Evolutionary conservation across 106 monocot genomes (phyloP), one percentile per base, ranked within the genome.

Genomic region (Phalaenopsis aphrodite): DNA sequence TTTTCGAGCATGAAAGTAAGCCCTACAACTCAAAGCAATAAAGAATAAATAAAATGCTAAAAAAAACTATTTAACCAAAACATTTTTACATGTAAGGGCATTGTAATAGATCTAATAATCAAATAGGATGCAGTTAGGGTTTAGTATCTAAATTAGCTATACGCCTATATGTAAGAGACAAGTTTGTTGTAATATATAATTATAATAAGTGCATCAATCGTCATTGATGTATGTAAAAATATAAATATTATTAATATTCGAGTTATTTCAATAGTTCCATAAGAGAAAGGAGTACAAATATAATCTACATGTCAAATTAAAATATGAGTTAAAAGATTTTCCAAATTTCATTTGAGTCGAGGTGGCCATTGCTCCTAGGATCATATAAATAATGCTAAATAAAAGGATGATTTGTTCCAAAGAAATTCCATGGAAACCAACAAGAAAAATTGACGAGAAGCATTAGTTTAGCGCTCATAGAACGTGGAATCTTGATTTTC

Each of bases 11-110:
- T 72, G 83, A 72, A 83, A 83, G 83, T 78, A 78, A 78, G 83
- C 83, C 78, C 78, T 42, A 78, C 78, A 83, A 83, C 78, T 72
- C 83, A 83, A 78, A 83, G 41, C 55, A 56, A 55, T 23, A 41
- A 83, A 78, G 78, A 83, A 83, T 56, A 78, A 83, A 83, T 78
- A 83, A 43, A 82, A 82, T 81, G 75, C 78, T 55, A 77, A 77
- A 71, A 80, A 80, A 74, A 81, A 12, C 39, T 38, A 23, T 52
- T 23, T 81, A 81, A 58, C 6, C 23, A 23, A 45, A 45, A 9
- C 18, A 42, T 45, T 45, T 19, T 4, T 75, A 45, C 10, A 41
- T 72, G 41, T 72, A 16, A 72, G 72, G 41, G 41, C 36, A 72
- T 61, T 61, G 61, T 61, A 61, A n/a, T 75, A 19, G 75, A 75